Percentiles rank a stretch among this genome's conserved stretches.
Conservation (phyloP, 176 grass and related monocot species). For the Phoenix dactylifera region DNA sequence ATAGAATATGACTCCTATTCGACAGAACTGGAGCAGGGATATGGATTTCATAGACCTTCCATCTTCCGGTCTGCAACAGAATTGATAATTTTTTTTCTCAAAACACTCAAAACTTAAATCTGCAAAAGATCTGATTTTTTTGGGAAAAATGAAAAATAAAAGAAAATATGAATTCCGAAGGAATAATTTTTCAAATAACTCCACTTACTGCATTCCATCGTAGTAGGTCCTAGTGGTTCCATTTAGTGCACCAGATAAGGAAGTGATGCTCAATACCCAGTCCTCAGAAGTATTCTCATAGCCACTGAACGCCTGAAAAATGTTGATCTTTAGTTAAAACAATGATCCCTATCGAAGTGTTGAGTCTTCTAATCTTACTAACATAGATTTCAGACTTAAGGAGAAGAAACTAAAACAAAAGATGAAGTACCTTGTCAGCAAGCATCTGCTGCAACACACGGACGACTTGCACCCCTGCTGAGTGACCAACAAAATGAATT, state of each 20-base stretch:
- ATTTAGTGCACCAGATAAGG: slow-evolving; percentile 72
- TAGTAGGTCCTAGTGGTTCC: slow-evolving; percentile 59
- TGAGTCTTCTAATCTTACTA: too few species aligned
- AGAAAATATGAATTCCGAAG: too few species aligned
- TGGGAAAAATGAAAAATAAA: too few species aligned
- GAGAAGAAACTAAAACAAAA: not conserved
- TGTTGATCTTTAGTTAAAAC: too few species aligned
- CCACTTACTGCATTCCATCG: slow-evolving; percentile 50
- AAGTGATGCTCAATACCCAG: slow-evolving; percentile 74
- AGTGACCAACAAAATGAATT: slow-evolving; percentile 76
- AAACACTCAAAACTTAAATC: too few species aligned
- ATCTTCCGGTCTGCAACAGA: slow-evolving; percentile 24
- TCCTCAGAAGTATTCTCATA: slow-evolving; percentile 40
- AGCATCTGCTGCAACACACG: slow-evolving; percentile 95
- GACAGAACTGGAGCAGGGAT: slow-evolving; percentile 47
- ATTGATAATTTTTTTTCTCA: not conserved
- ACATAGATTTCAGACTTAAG: not conserved
- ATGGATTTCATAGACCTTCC: slow-evolving; percentile 30
- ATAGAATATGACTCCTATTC: slow-evolving; percentile 38
- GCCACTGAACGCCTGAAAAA: slow-evolving; percentile 40
- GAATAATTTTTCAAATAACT: too few species aligned
- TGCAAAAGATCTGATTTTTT: too few species aligned
- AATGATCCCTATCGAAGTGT: too few species aligned
- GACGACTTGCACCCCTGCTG: slow-evolving; percentile 60
- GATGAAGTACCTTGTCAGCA: slow-evolving; percentile 36